These are phyloP conservation scores for Hippophae rhamnoides DNA, from an alignment of 306 rosid species.

Conservation along the genomic window DNA sequence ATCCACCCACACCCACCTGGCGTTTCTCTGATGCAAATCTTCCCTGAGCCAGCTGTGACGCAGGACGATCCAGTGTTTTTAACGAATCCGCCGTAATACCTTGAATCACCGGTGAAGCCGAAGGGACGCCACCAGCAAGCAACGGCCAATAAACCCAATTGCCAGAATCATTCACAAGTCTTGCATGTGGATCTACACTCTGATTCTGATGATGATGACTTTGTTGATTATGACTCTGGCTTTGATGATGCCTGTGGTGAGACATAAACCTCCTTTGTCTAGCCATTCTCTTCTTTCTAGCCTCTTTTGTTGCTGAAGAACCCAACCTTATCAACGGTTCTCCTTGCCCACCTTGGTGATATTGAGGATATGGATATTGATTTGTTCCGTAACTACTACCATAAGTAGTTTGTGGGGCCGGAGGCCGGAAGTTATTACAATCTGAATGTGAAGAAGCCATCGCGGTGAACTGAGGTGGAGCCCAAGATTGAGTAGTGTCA, in stretches of 20 bases:
- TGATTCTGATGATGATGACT: slow-evolving; percentile 16
- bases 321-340: slow-evolving; percentile 50
- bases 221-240: slow-evolving; percentile 10
- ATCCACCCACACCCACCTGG: slow-evolving; percentile 40
- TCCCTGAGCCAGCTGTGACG: slow-evolving; percentile 29
- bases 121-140: neutral
- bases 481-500: slow-evolving; percentile 54
- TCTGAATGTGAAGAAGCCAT: slow-evolving; percentile 43
- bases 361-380: slow-evolving; percentile 39
- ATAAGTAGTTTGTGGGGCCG: neutral
- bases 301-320: slow-evolving; percentile 82
- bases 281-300: slow-evolving; percentile 91
- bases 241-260: slow-evolving; percentile 33
- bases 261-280: slow-evolving; percentile 55
- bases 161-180: slow-evolving; percentile 15
- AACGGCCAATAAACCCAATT: slow-evolving; percentile 82
- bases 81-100: slow-evolving; percentile 17
- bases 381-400: slow-evolving; percentile 21
- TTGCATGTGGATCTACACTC: slow-evolving; percentile 28
- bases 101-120: slow-evolving; percentile 5
- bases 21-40: slow-evolving; percentile 24
- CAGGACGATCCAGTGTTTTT: slow-evolving; percentile 27
- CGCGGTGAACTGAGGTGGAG: slow-evolving; percentile 32
- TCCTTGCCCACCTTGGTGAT: slow-evolving; percentile 37
- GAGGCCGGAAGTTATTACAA: slow-evolving; percentile 11